Conservation (phyloP, 2,329 filamentous ascomycete genomes). For the Penicillium sp. region DNA sequence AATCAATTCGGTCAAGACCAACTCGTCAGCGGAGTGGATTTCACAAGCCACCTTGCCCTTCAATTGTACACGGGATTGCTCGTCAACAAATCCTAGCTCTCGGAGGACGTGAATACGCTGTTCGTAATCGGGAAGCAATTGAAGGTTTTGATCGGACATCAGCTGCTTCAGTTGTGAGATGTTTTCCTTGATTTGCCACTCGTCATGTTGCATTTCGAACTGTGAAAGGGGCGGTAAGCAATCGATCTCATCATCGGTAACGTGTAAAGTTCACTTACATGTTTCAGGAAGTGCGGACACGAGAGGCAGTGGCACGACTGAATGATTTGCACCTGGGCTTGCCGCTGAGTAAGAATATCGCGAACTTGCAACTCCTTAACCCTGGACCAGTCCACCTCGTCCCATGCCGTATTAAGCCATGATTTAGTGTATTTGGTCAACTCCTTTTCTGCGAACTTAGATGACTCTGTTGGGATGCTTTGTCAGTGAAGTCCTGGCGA, state of each 20-base stretch:
- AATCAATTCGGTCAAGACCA: constrained; percentile 93
- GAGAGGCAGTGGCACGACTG: constrained; percentile 64
- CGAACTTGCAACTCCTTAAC: constrained; percentile 81
- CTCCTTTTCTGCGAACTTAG: constrained; percentile 65
- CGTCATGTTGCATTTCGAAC: constrained; percentile 95
- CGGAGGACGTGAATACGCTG: constrained; percentile 90
- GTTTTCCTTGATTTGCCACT: constrained; percentile 94
- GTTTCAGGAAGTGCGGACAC: constrained; percentile 81
- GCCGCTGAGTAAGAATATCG: constrained; percentile 73
- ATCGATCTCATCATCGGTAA: neutral
- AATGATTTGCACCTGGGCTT: constrained; percentile 62
- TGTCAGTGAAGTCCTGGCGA: neutral
- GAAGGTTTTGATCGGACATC: constrained; percentile 94
- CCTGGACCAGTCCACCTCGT: constrained; percentile 78
- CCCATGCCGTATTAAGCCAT: constrained; percentile 75
- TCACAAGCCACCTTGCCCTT: constrained; percentile 99
- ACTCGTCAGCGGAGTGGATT: constrained; percentile 93
- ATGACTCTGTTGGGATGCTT: constrained; percentile 43
- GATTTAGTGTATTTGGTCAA: constrained; percentile 68
- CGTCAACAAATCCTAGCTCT: constrained; percentile 89
- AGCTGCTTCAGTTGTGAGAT: constrained; percentile 83
- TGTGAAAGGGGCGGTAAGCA: constrained; percentile 34
- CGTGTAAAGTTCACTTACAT: constrained; percentile 61
- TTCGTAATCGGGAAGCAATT: constrained; percentile 93
- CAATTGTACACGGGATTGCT: constrained; percentile 80